Base-by-base conservation (phyloP, 306 rosid genomes). In the Coriaria nepalensis region DNA sequence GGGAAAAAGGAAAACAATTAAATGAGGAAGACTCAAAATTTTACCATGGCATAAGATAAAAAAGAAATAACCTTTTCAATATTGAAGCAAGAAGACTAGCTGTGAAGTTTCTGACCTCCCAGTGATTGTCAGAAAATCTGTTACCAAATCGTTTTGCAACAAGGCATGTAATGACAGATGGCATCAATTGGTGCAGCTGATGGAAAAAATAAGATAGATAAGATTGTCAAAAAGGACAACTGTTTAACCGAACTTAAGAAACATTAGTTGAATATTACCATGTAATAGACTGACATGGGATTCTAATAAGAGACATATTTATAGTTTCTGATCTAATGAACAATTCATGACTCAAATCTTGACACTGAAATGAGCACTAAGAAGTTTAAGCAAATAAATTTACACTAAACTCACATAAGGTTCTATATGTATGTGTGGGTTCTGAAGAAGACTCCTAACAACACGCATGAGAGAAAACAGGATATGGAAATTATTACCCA, bases 171-270 rank as follows among this genome's bases (percentile, higher is more conserved):
- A 88, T 70, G 62, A 88, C 60, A 53, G 95, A 65, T 4, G 97
- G 90, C 95, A 90, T 81, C 80, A 90, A 50, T 59, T 90, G 97
- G 69, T 90, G 97, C 53, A 90, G 62, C 95, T 90, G 86, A 40
- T 45, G 48, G 37, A 48, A 41, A 40, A 63, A 46, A 75, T 62
- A 37, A 45, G 47, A 50, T 35, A 53, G 51, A 59, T 63, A 5
- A 47, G 55, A 54, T 50, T 57, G 29, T 46, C 41, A 60, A 60
- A 41, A 37, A 57, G 15, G 29, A 40, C 32, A 20, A 20, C 29
- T 20, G 3, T 20, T 20, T 20, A 20, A 20, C 29, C 29, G 3
- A 20, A 20, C 29, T 20, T 20, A 20, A 20, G 29, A 20, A 20
- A 20, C 29, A 20, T 53, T 32, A 10, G 40, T 37, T 10, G 7